Conservation (phyloP, 345 rosid genomes). For the Carallia brachiata region DNA sequence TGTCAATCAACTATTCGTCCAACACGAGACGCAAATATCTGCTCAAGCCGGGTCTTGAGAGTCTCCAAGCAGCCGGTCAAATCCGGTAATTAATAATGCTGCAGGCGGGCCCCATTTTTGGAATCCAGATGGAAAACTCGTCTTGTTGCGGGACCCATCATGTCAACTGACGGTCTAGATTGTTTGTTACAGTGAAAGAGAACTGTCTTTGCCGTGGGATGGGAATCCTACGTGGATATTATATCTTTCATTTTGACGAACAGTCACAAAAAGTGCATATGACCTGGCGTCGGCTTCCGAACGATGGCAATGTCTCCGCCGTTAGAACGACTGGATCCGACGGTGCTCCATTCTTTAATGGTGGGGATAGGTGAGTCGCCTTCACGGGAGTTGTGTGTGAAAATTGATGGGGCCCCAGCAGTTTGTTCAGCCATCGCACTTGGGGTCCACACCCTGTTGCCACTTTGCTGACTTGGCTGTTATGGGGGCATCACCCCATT, state of each 20-base stretch:
- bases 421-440: not conserved
- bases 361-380: not conserved
- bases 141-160: not conserved
- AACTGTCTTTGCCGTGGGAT: conserved; percentile 19
- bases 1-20: not conserved
- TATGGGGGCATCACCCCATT: not conserved
- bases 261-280: conserved; percentile 1
- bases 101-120: not conserved
- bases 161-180: not conserved
- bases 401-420: not conserved
- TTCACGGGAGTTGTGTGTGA: conserved; percentile 3
- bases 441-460: not conserved
- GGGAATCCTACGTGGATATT: conserved; percentile 29
- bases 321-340: conserved; percentile 12
- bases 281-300: conserved; percentile 20
- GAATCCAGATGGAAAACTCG: not conserved
- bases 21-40: not conserved
- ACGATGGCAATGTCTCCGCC: not conserved
- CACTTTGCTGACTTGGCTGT: not conserved
- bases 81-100: conserved; percentile 9
- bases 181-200: not conserved
- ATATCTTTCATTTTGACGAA: not conserved
- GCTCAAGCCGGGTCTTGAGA: conserved; percentile 1
- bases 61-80: conserved; percentile 19
- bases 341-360: conserved; percentile 15